A percentile compares a stretch with the other conserved stretches of the same genome.
Conservation (phyloP, 306 rosid species). For the Lablab purpureus region DNA sequence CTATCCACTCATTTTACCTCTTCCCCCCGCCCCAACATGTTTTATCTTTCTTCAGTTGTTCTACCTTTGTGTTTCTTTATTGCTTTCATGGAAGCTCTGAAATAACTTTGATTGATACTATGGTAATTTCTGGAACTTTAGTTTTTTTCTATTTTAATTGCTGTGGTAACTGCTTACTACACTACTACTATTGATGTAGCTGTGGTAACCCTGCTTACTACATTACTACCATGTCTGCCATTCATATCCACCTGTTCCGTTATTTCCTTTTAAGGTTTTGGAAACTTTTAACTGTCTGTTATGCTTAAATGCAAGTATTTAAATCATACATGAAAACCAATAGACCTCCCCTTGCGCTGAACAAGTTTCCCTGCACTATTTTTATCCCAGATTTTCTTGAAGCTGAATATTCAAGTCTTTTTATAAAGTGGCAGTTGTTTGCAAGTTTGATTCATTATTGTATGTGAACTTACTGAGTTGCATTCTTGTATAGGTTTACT, state of each 20-base stretch:
- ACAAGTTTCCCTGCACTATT: not conserved
- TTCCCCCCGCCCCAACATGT: not conserved
- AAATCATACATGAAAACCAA: not conserved
- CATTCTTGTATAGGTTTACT: slow-evolving; percentile 42
- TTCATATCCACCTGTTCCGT: not conserved
- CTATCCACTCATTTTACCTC: not conserved
- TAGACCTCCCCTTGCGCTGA: not conserved
- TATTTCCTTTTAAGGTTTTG: slow-evolving; percentile 1
- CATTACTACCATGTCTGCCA: not conserved
- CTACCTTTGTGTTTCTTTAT: not conserved
- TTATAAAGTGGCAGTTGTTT: slow-evolving; percentile 1
- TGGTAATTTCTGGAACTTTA: not conserved
- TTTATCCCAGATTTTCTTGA: not conserved
- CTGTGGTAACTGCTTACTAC: not conserved
- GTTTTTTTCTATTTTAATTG: not conserved
- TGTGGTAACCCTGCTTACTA: not conserved
- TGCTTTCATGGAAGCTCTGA: slow-evolving; percentile 7
- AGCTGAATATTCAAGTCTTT: not conserved
- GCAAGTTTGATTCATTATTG: slow-evolving; percentile 7
- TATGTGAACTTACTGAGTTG: not conserved
- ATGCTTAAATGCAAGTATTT: not conserved
- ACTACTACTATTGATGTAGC: not conserved
- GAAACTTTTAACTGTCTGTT: not conserved
- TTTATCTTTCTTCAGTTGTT: not conserved
- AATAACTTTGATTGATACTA: not conserved